Percentiles rank a stretch among this genome's conserved stretches.
Evolutionary conservation across 176 grass and related monocot species (phyloP).

Genomic region (Sorghum bicolor): DNA sequence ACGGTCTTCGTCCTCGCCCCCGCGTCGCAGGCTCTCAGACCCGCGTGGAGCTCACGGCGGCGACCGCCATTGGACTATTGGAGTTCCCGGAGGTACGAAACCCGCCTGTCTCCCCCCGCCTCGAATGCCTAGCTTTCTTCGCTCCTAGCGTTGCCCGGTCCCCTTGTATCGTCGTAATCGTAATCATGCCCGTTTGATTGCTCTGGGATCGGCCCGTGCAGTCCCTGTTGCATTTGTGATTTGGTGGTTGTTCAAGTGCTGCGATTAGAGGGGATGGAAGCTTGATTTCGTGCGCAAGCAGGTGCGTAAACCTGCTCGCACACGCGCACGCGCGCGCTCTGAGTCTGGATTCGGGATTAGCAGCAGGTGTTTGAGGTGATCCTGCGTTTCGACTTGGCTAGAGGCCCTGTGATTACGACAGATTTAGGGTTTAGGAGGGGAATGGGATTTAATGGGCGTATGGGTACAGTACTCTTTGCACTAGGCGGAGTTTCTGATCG

Average conservation of each 20-base stretch:
- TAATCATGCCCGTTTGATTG: background rate
- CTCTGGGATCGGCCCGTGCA: background rate
- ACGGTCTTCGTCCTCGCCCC: background rate
- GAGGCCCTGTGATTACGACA: background rate
- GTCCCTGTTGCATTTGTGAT: slow-evolving; percentile 2
- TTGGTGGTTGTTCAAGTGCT: background rate
- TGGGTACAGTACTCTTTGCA: background rate
- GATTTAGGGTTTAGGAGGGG: background rate
- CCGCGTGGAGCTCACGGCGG: background rate
- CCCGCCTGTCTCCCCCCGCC: background rate
- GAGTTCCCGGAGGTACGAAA: slow-evolving; percentile 4
- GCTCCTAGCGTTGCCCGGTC: too few species aligned
- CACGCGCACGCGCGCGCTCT: background rate
- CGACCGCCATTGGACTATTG: slow-evolving; percentile 22
- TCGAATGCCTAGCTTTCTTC: background rate
- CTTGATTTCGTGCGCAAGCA: background rate
- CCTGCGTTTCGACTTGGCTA: background rate
- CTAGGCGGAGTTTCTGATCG: background rate
- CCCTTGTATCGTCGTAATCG: background rate
- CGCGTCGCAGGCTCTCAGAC: background rate
- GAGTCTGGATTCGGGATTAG: background rate
- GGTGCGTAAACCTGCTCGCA: background rate
- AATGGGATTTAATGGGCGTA: background rate
- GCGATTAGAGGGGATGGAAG: background rate
- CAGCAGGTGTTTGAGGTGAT: background rate